These are phyloP conservation scores for Chaetomiaceae sp. DNA, from an alignment of 2,329 filamentous ascomycete species.

Conservation along the genomic window DNA sequence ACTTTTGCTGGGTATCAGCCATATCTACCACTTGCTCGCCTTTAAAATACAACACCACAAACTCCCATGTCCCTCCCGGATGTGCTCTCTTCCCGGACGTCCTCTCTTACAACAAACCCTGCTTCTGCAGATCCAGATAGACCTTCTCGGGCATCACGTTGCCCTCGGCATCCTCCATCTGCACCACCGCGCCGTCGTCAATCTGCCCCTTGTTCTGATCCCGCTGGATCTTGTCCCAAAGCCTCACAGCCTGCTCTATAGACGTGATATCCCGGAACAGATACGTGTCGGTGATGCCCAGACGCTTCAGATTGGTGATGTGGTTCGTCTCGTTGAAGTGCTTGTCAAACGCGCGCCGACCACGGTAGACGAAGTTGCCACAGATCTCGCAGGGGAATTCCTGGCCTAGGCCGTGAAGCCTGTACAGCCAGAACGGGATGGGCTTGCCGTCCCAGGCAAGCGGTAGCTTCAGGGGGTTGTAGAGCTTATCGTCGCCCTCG, in stretches of 20 bases:
- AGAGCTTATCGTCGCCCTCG: constrained; percentile 81
- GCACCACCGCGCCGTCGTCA: constrained; percentile 77
- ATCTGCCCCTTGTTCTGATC: constrained; percentile 75
- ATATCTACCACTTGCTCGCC: constrained; percentile 2
- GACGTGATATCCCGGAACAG: constrained; percentile 91
- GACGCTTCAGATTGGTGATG: constrained; percentile 86
- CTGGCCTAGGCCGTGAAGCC: constrained; percentile 88
- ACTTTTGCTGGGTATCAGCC: constrained; percentile 18
- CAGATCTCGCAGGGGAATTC: constrained; percentile 96
- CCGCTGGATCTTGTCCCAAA: constrained; percentile 91
- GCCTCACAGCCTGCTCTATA: constrained; percentile 79
- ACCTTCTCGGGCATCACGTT: constrained; percentile 99
- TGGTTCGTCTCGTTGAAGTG: constrained; percentile 95
- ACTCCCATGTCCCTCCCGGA: too few relatives aligned
- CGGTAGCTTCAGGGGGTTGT: constrained; percentile 94
- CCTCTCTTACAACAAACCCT: constrained; percentile 66
- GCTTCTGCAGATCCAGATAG: constrained; percentile 90
- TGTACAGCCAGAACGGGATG: constrained; percentile 98
- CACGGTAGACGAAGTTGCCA: constrained; percentile 99
- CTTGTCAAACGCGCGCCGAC: constrained; percentile 91
- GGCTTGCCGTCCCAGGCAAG: constrained; percentile 98
- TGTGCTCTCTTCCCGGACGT: neutral
- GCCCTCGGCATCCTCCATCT: constrained; percentile 97
- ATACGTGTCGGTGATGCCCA: constrained; percentile 87
- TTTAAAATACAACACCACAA: constrained; percentile 7